Evolutionary conservation across 2,329 filamentous ascomycete genomes (phyloP), one percentile per base, ranked within the genome.

Genomic region (Trichoderma atrobrunneum): DNA sequence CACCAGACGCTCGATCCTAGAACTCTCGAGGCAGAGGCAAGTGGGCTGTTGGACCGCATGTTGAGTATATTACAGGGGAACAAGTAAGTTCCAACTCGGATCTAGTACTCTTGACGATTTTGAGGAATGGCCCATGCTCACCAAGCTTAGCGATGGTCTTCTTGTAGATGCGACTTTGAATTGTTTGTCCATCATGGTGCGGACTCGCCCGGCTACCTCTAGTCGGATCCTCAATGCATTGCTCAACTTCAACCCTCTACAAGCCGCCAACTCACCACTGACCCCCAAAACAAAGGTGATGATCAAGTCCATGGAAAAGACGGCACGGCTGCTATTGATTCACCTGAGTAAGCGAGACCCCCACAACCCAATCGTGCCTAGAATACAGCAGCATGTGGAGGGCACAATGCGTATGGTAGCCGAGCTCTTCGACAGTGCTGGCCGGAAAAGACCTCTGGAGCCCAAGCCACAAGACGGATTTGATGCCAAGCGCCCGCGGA

Each of bases 281-380:
- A 95, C 92, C 0, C 88, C 93, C 3, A 93, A 91, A 78, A 88
- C 89, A 64, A 94, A 92, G 76, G 92, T 99, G 73, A 89, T 95
- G 77, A 88, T 97, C 73, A 94, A 91, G 81, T 98, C 95, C 6
- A 96, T 99, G 90, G 95, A 98, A 81, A 94, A 97, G 79, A 99
- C 96, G 28, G 93, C 93, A 3, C 89, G 94, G 77, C 90, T 94
- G 76, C 84, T 99, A 61, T 86, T 98, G 51, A 88, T 95, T 68
- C 95, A 98, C 81, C 85, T 97, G 68, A 86, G 92, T 76, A 95
- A 95, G 83, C 94, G 95, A 78, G 94, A 96, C 76, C 93, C 93
- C 3, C 92, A 93, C 70, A 92, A 94, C 76, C 90, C 93, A 0
- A 85, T 94, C 68, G 87, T 88, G 26, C 87, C 87, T 0, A 91